Percentiles rank a stretch among this genome's conserved stretches.
Evolutionary conservation across 2,329 filamentous ascomycete species (phyloP).

Genomic region (Alternaria sp.): DNA sequence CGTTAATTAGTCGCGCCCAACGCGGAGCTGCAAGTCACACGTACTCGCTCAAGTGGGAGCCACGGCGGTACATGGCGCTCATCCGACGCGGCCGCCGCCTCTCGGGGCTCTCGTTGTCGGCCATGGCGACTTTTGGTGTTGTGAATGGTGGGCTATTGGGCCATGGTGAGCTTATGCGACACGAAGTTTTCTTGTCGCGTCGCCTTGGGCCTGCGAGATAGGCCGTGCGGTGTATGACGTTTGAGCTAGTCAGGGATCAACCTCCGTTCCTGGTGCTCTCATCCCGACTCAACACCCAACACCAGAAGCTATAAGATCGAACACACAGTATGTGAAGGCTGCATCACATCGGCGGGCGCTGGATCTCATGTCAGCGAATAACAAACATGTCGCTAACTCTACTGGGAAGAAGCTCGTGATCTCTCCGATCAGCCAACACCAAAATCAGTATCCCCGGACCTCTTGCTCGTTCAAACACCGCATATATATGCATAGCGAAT

Average conservation of each 20-base stretch:
- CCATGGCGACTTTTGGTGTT: slow-evolving; percentile 26
- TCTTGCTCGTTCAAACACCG: too few relatives aligned
- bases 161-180: slow-evolving; percentile 17
- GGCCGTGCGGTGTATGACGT: slow-evolving; percentile 14
- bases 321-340: too few relatives aligned
- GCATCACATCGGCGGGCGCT: too few relatives aligned
- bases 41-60: slow-evolving; percentile 66
- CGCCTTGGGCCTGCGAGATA: not conserved
- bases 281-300: not conserved
- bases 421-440: too few relatives aligned
- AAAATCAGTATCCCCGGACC: too few relatives aligned
- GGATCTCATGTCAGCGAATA: too few relatives aligned
- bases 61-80: slow-evolving; percentile 65
- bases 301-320: too few relatives aligned
- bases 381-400: too few relatives aligned
- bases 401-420: too few relatives aligned
- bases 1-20: slow-evolving; percentile 12
- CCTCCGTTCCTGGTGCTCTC: not conserved
- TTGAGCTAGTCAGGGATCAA: slow-evolving; percentile 9
- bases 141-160: slow-evolving; percentile 8
- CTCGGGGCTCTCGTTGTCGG: slow-evolving; percentile 44
- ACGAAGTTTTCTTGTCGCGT: slow-evolving; percentile 14
- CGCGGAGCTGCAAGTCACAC: slow-evolving; percentile 11
- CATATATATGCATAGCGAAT: too few relatives aligned
- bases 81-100: slow-evolving; percentile 42